Evolutionary conservation across 768 basidiomycete species (phyloP).

Genomic region (Amanita inopinata): DNA sequence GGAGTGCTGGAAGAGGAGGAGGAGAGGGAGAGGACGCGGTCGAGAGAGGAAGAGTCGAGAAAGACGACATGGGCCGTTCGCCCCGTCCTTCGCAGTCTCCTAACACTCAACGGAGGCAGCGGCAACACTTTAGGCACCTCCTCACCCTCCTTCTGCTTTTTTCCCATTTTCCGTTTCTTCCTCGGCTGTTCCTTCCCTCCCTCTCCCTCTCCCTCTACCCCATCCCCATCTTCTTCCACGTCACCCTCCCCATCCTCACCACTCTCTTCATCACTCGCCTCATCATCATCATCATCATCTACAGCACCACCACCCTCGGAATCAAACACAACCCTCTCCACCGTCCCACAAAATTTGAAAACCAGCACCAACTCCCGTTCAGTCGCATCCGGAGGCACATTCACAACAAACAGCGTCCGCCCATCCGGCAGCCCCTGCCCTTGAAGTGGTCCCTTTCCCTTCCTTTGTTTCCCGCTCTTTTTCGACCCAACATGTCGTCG

Average conservation of each 20-base stretch:
- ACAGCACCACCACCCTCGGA: slow-evolving; percentile 26
- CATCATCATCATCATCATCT: slow-evolving; percentile 31
- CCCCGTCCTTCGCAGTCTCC: slow-evolving; percentile 54
- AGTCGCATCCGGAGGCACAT: slow-evolving; percentile 82
- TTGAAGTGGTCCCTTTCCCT: background rate
- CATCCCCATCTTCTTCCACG: slow-evolving; percentile 19
- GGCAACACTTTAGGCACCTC: slow-evolving; percentile 45
- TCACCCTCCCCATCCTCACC: slow-evolving; percentile 20
- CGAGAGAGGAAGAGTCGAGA: slow-evolving; percentile 63
- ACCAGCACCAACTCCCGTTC: slow-evolving; percentile 68
- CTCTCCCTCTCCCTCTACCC: slow-evolving; percentile 13
- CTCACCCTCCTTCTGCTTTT: slow-evolving; percentile 17
- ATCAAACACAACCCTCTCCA: slow-evolving; percentile 68
- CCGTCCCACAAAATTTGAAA: slow-evolving; percentile 69
- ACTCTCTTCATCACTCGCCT: slow-evolving; percentile 32
- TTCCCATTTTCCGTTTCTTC: slow-evolving; percentile 31
- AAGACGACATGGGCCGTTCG: slow-evolving; percentile 61
- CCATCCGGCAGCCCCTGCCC: slow-evolving; percentile 34
- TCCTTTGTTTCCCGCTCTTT: slow-evolving; percentile 20
- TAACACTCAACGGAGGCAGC: slow-evolving; percentile 43
- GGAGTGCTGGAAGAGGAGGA: slow-evolving; percentile 38
- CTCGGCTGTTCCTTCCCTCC: slow-evolving; percentile 23
- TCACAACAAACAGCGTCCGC: slow-evolving; percentile 81
- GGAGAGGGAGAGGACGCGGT: slow-evolving; percentile 22
- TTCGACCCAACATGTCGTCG: slow-evolving; percentile 53